phyloP scores from a whole-genome alignment of 2,329 filamentous ascomycete species.

The Chalaropsis thielavioides region DNA sequence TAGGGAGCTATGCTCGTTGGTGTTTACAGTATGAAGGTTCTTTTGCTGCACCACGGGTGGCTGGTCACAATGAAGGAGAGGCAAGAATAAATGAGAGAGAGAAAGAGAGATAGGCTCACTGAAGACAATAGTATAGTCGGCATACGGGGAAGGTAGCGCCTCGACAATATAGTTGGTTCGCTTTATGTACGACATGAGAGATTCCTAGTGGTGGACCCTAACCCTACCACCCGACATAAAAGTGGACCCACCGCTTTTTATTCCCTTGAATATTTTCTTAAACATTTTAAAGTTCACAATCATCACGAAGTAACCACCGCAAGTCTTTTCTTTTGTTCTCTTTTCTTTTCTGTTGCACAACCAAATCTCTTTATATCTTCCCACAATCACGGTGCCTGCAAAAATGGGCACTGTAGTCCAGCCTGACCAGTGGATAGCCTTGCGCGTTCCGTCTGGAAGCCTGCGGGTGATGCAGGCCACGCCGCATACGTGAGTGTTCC shows the following conservation, averaged over 20 bases:
- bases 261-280: slow-evolving; percentile 5
- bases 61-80: neutral
- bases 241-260: neutral
- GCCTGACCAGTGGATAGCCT: slow-evolving; percentile 45
- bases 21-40: neutral
- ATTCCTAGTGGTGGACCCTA: neutral
- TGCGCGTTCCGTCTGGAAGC: slow-evolving; percentile 45
- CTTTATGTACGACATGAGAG: no score
- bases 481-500: slow-evolving; percentile 41
- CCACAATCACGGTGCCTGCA: neutral
- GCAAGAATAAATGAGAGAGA: neutral
- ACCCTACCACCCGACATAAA: slow-evolving; percentile 2
- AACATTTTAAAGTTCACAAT: neutral
- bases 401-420: slow-evolving; percentile 34
- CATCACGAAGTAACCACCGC: no score
- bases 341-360: neutral
- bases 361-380: neutral
- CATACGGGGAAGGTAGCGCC: no score
- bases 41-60: no score
- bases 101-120: neutral
- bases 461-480: slow-evolving; percentile 42
- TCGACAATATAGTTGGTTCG: no score
- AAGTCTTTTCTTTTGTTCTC: neutral
- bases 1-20: neutral
- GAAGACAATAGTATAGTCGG: neutral